These are phyloP conservation scores for Nicotiana knightiana DNA, from an alignment of 257 asterid species.

Conservation along the genomic window DNA sequence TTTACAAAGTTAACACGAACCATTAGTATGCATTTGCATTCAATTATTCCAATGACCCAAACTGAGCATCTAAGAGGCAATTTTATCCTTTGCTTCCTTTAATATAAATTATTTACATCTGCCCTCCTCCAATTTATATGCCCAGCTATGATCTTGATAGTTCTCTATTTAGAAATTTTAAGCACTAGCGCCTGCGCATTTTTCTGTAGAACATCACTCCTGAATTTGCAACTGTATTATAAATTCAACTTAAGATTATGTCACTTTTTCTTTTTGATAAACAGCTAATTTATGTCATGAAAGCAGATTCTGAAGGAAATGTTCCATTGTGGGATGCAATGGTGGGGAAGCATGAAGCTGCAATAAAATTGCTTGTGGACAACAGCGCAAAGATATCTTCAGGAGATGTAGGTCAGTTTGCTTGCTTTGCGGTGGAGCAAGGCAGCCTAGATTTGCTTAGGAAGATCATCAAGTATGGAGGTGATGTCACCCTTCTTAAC, in stretches of 20 bases:
- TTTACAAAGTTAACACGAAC: not conserved
- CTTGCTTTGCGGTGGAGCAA: slow-evolving; percentile 60
- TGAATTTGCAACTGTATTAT: not conserved
- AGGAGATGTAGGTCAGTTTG: slow-evolving; percentile 58
- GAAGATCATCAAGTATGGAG: slow-evolving; percentile 46
- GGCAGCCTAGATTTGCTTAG: slow-evolving; percentile 49
- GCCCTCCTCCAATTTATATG: not conserved
- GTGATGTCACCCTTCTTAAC: slow-evolving; percentile 48
- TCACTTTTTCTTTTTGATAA: not conserved
- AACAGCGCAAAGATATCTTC: slow-evolving; percentile 57
- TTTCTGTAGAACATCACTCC: not conserved
- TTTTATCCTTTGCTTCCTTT: not conserved
- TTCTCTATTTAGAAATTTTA: not conserved
- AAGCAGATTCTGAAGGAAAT: slow-evolving; percentile 68
- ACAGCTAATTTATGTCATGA: not conserved
- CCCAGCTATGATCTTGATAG: not conserved
- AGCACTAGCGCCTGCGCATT: not conserved
- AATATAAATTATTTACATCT: not conserved
- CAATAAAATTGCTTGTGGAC: slow-evolving; percentile 41
- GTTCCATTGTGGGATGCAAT: slow-evolving; percentile 85
- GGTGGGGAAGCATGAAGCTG: slow-evolving; percentile 40
- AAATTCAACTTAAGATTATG: not conserved
- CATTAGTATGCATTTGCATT: not conserved
- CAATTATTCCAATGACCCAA: not conserved
- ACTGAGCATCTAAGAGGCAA: not conserved